phyloP scores from a whole-genome alignment of 768 basidiomycete genomes.

The Lentinula sp. region DNA sequence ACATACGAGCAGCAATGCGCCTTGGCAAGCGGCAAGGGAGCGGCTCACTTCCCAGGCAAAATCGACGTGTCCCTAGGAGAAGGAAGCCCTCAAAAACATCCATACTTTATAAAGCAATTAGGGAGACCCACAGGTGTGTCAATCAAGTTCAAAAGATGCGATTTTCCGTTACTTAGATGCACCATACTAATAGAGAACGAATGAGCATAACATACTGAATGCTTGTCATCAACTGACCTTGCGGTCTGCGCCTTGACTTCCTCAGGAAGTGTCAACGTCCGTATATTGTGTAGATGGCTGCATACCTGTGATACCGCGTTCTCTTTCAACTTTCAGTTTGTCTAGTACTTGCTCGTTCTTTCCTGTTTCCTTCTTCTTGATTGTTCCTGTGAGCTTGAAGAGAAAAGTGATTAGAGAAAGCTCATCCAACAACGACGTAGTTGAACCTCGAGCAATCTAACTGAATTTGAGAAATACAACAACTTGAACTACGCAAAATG shows the following conservation, averaged over 20 bases:
- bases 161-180: slow-evolving; percentile 44
- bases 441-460: slow-evolving; percentile 67
- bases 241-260: slow-evolving; percentile 95
- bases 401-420: slow-evolving; percentile 14
- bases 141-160: slow-evolving; percentile 85
- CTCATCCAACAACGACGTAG: background rate
- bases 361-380: slow-evolving; percentile 55
- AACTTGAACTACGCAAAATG: slow-evolving; percentile 9
- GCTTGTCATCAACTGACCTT: slow-evolving; percentile 38
- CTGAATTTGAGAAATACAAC: background rate
- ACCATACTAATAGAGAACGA: slow-evolving; percentile 59
- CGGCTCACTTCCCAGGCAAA: slow-evolving; percentile 97
- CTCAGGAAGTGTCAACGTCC: background rate
- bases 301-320: slow-evolving; percentile 91
- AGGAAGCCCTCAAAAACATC: background rate
- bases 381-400: slow-evolving; percentile 79
- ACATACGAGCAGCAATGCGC: slow-evolving; percentile 61
- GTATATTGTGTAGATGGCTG: background rate
- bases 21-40: slow-evolving; percentile 89
- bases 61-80: slow-evolving; percentile 86
- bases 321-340: slow-evolving; percentile 94
- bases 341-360: slow-evolving; percentile 84
- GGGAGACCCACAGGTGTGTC: slow-evolving; percentile 75
- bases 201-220: slow-evolving; percentile 1
- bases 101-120: background rate